Base-by-base conservation (phyloP, 495 filamentous ascomycete species). In the Xylona heveae region DNA sequence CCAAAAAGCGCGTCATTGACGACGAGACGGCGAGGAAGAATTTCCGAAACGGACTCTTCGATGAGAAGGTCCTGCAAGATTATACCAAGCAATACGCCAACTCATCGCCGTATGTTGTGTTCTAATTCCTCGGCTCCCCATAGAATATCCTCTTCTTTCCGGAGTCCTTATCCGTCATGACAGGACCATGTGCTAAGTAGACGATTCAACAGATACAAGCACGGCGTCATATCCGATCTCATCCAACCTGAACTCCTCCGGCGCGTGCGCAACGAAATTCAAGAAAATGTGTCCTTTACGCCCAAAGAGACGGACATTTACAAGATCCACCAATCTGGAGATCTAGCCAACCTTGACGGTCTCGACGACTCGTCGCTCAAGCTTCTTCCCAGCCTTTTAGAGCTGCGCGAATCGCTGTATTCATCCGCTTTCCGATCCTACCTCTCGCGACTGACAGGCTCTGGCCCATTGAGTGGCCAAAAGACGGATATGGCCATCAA, bases 401-500 rank as follows among this genome's bases (percentile, higher is more conserved):
- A 68, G 40, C 71, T 95, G 17, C 77, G 88, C 47, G 79, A 95
- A 58, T 79, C 82, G 6, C 58, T 99, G 46, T 99, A 99, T 61
- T 91, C 82, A 16, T 58, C 75, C 20, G 60, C 67, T 13, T 99
- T 95, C 59, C 75, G 88, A 42, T 65, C 77, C 52, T 94, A 85
- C 51, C 62, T 94, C 34, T 78, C 81, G 16, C 60, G 64, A 20
- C 71, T 95, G 40, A 88, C 85, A 8, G 72, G 72, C 36, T 78
- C 81, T 22, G 83, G 84, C 6, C 67, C 75, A 31, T 55, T 99
- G 45, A 91, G 80, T 45, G 88, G 90, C 2, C 68, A 65, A 52
- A 99, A 94, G 62, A 94, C 88, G 19, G 88, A 99, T 54, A 95
- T 95, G 90, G 88, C 88, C 24, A 91, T 99, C 58, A 99, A 95